Percentiles rank a stretch among this genome's conserved stretches.
Evolutionary conservation across 2,329 filamentous ascomycete species (phyloP).

Genomic region (Paecilomyces sp.): DNA sequence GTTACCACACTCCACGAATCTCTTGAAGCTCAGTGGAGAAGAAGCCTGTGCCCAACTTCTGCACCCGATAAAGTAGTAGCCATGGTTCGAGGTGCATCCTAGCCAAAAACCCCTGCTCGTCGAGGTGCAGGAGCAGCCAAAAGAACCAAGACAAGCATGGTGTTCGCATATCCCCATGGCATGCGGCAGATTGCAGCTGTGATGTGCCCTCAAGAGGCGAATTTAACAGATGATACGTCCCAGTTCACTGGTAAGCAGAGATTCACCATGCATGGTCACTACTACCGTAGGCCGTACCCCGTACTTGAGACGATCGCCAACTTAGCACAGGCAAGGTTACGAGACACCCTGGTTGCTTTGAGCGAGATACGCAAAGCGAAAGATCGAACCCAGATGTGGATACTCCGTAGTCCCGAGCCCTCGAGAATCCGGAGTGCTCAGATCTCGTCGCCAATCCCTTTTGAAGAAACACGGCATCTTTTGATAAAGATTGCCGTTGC

Average conservation of each 20-base stretch:
- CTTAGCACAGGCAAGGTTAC: neutral
- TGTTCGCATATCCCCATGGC: neutral
- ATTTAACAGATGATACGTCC: neutral
- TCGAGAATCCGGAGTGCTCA: neutral
- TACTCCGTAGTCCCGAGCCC: neutral
- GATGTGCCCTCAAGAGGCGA: too few species aligned
- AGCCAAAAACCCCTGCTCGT: neutral
- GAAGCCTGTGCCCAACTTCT: too few species aligned
- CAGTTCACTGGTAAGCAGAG: neutral
- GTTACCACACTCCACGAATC: too few species aligned
- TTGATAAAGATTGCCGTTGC: neutral
- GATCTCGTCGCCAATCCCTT: neutral
- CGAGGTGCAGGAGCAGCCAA: neutral
- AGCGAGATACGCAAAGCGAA: neutral
- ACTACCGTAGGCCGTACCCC: neutral
- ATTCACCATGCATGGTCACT: neutral
- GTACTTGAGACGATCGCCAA: neutral
- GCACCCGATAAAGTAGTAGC: too few species aligned
- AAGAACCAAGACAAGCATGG: neutral
- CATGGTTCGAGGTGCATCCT: neutral
- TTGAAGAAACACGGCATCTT: neutral
- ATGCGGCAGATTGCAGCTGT: neutral
- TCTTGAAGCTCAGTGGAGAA: too few species aligned
- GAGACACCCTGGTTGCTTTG: neutral
- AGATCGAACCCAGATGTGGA: neutral